These are phyloP conservation scores for Amaranthus cruentus DNA, from an alignment of 148 eudicot genomes.

Conservation along the genomic window DNA sequence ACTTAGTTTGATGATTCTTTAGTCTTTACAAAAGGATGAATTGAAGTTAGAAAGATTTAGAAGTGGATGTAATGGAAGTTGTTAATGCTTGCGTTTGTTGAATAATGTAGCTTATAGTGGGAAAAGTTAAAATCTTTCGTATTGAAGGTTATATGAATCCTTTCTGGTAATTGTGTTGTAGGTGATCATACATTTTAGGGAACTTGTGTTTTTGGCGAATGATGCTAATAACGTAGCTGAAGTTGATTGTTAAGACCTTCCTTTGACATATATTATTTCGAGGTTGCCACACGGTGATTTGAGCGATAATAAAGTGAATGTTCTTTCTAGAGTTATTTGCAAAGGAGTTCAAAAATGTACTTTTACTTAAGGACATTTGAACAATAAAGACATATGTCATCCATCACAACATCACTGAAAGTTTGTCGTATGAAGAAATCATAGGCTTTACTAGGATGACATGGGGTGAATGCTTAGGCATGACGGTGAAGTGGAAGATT, in stretches of 20 bases:
- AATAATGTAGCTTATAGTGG: neutral
- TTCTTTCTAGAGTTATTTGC: constrained; percentile 2
- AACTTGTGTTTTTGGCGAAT: neutral
- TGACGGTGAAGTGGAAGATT: too few relatives aligned
- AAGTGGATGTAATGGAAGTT: neutral
- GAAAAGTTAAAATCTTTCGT: neutral
- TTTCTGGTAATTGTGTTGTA: neutral
- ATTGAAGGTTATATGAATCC: neutral
- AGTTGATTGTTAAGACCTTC: neutral
- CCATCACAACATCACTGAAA: too few relatives aligned
- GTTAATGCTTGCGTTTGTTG: neutral
- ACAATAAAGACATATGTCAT: too few relatives aligned
- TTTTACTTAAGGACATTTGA: neutral
- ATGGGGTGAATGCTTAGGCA: too few relatives aligned
- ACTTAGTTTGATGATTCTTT: too few relatives aligned
- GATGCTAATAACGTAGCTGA: neutral
- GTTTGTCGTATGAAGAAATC: too few relatives aligned
- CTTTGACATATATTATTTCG: neutral
- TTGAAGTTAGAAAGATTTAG: neutral
- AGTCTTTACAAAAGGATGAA: neutral
- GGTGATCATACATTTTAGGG: neutral
- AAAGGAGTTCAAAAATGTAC: neutral
- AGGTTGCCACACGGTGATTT: neutral
- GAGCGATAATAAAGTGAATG: neutral
- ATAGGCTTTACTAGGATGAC: too few relatives aligned